Base-by-base conservation (phyloP, 192 early-diverging fungal genomes). In the Linderina pennispora region DNA sequence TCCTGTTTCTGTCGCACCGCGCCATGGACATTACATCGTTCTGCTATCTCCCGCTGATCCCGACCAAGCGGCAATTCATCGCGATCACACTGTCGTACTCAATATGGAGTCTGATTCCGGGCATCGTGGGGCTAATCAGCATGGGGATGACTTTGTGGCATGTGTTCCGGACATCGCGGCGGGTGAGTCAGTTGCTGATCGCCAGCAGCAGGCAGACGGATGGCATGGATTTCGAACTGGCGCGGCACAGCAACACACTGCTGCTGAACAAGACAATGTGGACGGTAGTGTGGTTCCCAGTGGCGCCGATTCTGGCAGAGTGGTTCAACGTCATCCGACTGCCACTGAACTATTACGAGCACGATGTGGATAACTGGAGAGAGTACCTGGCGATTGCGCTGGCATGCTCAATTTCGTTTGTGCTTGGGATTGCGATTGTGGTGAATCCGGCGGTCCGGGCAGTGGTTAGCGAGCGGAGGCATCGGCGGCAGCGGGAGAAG, bases 241-340 rank as follows among this genome's bases (percentile, higher is more conserved):
- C 11, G 14, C 48, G 26, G 18, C 49, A 40, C 8, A 24, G 45
- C 16, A 23, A 43, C 9, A 31, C 22, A 8, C 40, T 57, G 13
- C 36, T 62, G 20, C 54, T 69, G 3, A 42, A 58, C 23, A 38
- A 35, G 35, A 57, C 65, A 13, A 37, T 69, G 20, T 1, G 46
- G 13, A 33, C 44, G 16, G 56, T 69, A 4, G 48, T 62, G 28
- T 69, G 65, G 65, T 57, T 55, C n/a, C 65, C 65, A 0, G 57
- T 69, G 3, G 57, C 54, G 6, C 65, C 65, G 0, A 57, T 62
- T 2, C 13, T 62, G 10, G 49, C 65, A n/a, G 50, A 62, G 16
- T 69, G 65, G 65, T 40, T 69, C 35, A 62, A 69, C 26, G 8
- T 50, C 23, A 5, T 51, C 2, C 53, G 61, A 8, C 13, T 50